Conservation (phyloP, 108 stramenopile genomes). For the Nannochloropsis salina region DNA sequence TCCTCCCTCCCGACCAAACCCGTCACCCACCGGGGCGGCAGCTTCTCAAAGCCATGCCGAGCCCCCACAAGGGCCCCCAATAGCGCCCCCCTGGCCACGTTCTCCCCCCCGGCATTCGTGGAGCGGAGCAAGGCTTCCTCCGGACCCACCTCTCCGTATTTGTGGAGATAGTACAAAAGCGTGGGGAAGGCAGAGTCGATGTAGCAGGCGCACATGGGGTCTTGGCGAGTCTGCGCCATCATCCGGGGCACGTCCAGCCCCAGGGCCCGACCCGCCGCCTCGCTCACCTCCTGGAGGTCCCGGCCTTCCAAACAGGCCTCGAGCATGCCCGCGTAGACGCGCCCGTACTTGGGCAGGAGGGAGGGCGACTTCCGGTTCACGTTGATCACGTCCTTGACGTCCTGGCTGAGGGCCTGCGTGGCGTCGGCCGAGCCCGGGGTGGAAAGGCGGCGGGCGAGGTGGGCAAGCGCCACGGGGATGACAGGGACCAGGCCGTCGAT, state of each 20-base stretch:
- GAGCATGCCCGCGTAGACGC: not conserved
- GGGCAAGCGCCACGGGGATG: conserved; percentile 64
- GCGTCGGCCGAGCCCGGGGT: not conserved
- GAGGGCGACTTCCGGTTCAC: conserved; percentile 12
- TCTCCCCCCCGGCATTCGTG: conserved; percentile 81
- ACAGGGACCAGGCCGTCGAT: conserved; percentile 68
- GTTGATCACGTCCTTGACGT: conserved; percentile 48
- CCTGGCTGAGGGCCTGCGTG: conserved; percentile 47
- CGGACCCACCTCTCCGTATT: conserved; percentile 55
- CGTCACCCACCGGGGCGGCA: conserved; percentile 55
- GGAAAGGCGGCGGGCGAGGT: conserved; percentile 43
- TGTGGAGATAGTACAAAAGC: conserved; percentile 63
- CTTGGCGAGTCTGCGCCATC: not conserved
- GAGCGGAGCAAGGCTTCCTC: conserved; percentile 67
- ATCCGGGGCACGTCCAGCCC: not conserved
- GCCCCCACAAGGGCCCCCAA: conserved; percentile 75
- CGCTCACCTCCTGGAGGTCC: not conserved
- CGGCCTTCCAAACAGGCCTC: not conserved
- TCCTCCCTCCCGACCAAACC: conserved; percentile 51
- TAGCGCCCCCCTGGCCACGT: conserved; percentile 71
- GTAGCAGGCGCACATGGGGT: conserved; percentile 61
- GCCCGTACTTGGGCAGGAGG: conserved; percentile 29
- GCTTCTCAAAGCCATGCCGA: conserved; percentile 48
- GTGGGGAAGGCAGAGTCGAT: conserved; percentile 62
- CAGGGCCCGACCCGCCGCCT: not conserved